Evolutionary conservation across 2,329 filamentous ascomycete species (phyloP), one percentile per base, ranked within the genome.

Genomic region (Incumbomyces lentus): DNA sequence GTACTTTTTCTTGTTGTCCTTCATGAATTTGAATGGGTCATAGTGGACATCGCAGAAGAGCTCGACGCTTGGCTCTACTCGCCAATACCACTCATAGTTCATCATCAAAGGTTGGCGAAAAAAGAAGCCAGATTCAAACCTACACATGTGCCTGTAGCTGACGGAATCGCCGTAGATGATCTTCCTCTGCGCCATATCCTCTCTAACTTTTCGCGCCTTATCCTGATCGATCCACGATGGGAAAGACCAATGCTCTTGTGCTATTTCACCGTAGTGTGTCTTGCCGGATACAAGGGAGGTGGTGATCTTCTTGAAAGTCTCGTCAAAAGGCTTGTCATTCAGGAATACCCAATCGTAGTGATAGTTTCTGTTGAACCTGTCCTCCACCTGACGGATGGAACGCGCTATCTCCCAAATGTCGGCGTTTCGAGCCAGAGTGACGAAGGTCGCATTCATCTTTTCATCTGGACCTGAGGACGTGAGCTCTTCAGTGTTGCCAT

Each of bases 291-390:
- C 84, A 32, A 98, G 76, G 1, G 87, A 82, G 3, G 77, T 76
- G 3, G 92, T 98, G 55, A 96, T 75, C 67, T 87, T 90, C 68
- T 89, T 96, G 75, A 98, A 98, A 8, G 80, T 81, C 2, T 86
- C 84, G 62, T 95, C 85, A 61, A 98, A 98, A 1, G 88, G 86
- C 64, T 89, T 80, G 64, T 98, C 92, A 68, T 98, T 98, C 52
- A 98, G 73, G 71, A 98, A 98, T 44, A 98, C 90, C 93, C 93
- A 98, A 64, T 96, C 90, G 69, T 98, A 98, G 72, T 94, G 82
- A 72, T 85, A 96, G 60, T 90, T 85, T 60, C 81, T 80, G 72
- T 98, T 98, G 79, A 98, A 98, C 62, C 92, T 86, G 67, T 98
- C 92, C 69, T 98, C 92, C 47, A 98, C 81, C 62, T 95, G 86